Base-by-base conservation (phyloP, 805 yeast species). In the Lipomyces mesembrius region DNA sequence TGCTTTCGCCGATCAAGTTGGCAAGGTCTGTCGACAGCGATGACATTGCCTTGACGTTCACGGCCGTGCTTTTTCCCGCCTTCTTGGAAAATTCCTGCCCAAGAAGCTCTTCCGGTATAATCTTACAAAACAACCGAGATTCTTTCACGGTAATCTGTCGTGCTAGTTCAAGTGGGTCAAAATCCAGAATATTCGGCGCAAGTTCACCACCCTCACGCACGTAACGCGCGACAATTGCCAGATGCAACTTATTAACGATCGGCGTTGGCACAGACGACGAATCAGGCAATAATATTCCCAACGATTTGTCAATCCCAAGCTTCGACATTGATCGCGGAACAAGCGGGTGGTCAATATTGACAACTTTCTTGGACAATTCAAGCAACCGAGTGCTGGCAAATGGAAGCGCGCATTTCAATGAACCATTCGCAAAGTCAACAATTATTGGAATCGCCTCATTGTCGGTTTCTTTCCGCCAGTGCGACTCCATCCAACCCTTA, bases 401-500 rank as follows among this genome's bases (percentile, higher is more conserved):
- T 58, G 68, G 67, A 35, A 61, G 59, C 32, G 20, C 53, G 29
- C 55, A 22, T 55, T 34, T 52, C 49, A 62, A 35, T 32, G 65
- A 65, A 62, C 66, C 72, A 17, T 57, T 53, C 12, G 64, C 69
- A 67, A 71, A 71, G 20, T 65, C 67, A 11, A 51, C 35, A 43
- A 71, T 69, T 11, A 66, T 60, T 25, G 69, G 65, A 49, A 72
- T 46, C 34, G 72, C 72, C 20, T 65, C 72, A 39, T 63, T 60
- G 57, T 71, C 74, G 14, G 53, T 25, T 9, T 64, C 69, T 29
- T 55, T 64, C 32, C 53, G 55, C 97, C 97, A 94, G 75, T 89
- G 92, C 61, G 95, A 88, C 77, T 92, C 96, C 77, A 94, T 79
- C 99, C 99, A 94, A 46, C 85, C 80, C 75, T 87, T 90, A 75